A percentile compares a stretch with the other conserved stretches of the same genome.
Evolutionary conservation across 306 rosid species (phyloP).

Genomic region (Pachyrhizus erosus): DNA sequence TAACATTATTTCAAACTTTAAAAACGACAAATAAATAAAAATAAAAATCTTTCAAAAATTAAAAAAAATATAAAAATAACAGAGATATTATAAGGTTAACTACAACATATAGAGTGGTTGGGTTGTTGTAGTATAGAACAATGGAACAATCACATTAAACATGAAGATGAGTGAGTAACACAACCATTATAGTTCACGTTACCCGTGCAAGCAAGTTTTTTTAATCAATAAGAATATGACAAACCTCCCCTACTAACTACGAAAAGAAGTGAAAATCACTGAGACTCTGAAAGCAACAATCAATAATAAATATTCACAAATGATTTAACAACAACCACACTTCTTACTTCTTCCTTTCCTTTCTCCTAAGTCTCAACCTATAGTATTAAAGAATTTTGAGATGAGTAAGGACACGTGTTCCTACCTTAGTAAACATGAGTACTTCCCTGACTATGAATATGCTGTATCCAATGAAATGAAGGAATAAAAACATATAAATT

Average conservation of each 20-base stretch:
- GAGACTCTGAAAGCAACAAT: neutral
- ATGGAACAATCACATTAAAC: neutral
- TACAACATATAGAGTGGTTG: neutral
- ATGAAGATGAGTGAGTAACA: neutral
- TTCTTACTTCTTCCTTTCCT: neutral
- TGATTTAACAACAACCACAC: neutral
- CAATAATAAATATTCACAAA: neutral
- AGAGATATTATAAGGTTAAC: neutral
- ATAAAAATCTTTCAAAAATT: too few species aligned
- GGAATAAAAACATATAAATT: too few species aligned
- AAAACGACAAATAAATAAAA: too few species aligned
- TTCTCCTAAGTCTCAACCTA: neutral
- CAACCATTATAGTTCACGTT: neutral
- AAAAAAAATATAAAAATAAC: too few species aligned
- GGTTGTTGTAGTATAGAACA: neutral
- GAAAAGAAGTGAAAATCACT: too few species aligned
- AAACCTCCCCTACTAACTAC: neutral
- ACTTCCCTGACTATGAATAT: too few species aligned
- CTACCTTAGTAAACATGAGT: too few species aligned
- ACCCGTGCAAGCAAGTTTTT: neutral
- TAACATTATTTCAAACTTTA: too few species aligned
- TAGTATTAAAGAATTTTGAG: too few species aligned
- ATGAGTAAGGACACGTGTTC: too few species aligned
- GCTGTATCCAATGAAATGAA: too few species aligned
- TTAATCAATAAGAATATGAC: neutral